Base-by-base conservation (phyloP, 2,329 filamentous ascomycete genomes). In the Sporothrix protearum region DNA sequence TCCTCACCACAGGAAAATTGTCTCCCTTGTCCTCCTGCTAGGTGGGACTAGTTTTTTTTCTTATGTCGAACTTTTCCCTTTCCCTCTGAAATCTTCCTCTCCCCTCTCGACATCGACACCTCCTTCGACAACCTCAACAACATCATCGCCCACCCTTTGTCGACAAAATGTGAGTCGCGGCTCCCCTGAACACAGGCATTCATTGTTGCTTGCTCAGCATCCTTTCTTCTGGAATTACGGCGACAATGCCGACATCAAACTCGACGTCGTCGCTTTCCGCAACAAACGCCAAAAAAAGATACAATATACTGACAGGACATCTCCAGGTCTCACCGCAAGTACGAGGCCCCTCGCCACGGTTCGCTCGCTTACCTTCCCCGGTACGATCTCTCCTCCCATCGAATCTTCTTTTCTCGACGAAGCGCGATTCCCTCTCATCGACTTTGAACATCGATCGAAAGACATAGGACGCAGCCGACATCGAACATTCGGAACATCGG, bases 331-430 rank as follows among this genome's bases (percentile, higher is more conserved):
- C 85, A 87, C 83, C 84, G 85, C 78, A 87, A 88, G 85, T 87
- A 83, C 81, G 85, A 96, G 89, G 94, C 94, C 83, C 94, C 94
- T 74, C 92, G 95, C 84, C 95, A 98, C 88, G 96, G 95, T 83
- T 94, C 92, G 82, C 88, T 98, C 84, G 92, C 92, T 79, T 95
- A 89, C 86, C 85, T 96, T 81, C 92, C 92, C 77, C 75, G 75
- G 74, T 75, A 75, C 73, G 74, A 74, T 33, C 25, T 30, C 22
- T 51, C 63, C 63, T n/a, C 12, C 39, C 53, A 33, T 68, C 67
- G 22, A 59, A 4, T 33, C 57, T 42, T n/a, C 10, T 42, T 36
- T 67, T 53, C 12, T 49, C 49, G 47, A 71, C 42, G 33, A 49
- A 25, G n/a, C 51, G 36, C 33, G n/a, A 59, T 30, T 36, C 33